phyloP scores from a whole-genome alignment of 495 filamentous ascomycete species.

The Niebla homalea region DNA sequence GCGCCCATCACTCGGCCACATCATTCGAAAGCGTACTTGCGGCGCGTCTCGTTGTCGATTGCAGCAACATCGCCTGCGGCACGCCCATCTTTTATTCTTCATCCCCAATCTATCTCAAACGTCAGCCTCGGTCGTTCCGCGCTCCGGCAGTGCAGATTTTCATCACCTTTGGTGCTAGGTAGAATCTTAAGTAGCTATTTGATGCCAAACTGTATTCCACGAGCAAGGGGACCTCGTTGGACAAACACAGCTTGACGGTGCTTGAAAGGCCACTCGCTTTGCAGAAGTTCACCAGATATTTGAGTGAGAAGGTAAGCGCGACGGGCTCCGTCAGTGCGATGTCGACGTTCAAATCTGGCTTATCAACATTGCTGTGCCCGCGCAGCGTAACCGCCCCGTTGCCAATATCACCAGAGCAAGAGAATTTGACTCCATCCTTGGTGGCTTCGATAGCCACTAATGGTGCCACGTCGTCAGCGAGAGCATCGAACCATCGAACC shows the following conservation, averaged over 20 bases:
- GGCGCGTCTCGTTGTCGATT: too few species aligned
- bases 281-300: conserved; percentile 99
- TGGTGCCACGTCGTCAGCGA: too few species aligned
- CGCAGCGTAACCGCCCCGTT: conserved; percentile 86
- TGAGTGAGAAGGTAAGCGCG: conserved; percentile 92
- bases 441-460: conserved; percentile 87
- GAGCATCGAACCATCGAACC: too few species aligned
- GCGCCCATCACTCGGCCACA: too few species aligned
- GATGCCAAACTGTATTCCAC: conserved; percentile 78
- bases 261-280: conserved; percentile 79
- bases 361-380: conserved; percentile 80
- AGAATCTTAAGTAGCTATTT: conserved; percentile 88
- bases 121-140: conserved; percentile 6
- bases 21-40: too few species aligned
- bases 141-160: not conserved
- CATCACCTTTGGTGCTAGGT: conserved; percentile 86
- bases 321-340: conserved; percentile 90
- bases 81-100: conserved; percentile 49
- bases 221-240: conserved; percentile 88
- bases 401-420: conserved; percentile 86
- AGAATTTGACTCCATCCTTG: conserved; percentile 97
- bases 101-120: conserved; percentile 60
- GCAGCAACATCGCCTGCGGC: too few species aligned
- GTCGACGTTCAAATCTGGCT: conserved; percentile 71
- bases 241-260: conserved; percentile 80